A percentile compares a stretch with the other conserved stretches of the same genome.
Evolutionary conservation across 805 yeast species (phyloP).

Genomic region (Pichia gijzeniarum): DNA sequence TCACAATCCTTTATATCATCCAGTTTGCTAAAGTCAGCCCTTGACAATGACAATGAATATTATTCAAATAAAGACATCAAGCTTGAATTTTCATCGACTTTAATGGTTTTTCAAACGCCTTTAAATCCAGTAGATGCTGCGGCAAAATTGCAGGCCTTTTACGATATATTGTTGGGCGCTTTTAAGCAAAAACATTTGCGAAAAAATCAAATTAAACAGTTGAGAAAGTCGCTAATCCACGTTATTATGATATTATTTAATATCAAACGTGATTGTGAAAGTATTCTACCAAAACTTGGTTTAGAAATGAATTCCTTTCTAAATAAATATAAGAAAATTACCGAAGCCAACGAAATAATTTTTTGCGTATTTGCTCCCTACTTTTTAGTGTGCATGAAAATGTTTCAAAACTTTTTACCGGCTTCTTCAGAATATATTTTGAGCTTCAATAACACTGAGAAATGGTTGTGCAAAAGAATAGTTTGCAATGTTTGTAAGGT

Average conservation of each 20-base stretch:
- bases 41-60: not conserved
- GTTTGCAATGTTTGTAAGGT: conserved; percentile 16
- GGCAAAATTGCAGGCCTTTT: conserved; percentile 5
- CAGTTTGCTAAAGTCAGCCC: not conserved
- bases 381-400: conserved; percentile 16
- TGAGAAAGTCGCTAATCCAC: conserved; percentile 23
- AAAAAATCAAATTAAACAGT: conserved; percentile 7
- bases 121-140: conserved; percentile 2
- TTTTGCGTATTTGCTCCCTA: conserved; percentile 21
- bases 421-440: conserved; percentile 3
- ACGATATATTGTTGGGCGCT: conserved; percentile 5
- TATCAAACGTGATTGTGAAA: conserved; percentile 9
- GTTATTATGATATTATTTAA: conserved; percentile 23
- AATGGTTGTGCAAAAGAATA: conserved; percentile 15
- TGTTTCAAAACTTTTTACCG: conserved; percentile 16
- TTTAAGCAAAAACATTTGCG: not conserved
- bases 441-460: conserved; percentile 9
- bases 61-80: conserved; percentile 6
- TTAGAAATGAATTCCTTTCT: conserved; percentile 13
- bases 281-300: conserved; percentile 15
- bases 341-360: conserved; percentile 3
- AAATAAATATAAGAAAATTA: conserved; percentile 9
- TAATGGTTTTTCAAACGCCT: conserved; percentile 5
- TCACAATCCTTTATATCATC: conserved; percentile 7
- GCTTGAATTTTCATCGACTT: conserved; percentile 3